Base-by-base conservation (phyloP, 805 yeast genomes). In the Pichia thaimueangensis region DNA sequence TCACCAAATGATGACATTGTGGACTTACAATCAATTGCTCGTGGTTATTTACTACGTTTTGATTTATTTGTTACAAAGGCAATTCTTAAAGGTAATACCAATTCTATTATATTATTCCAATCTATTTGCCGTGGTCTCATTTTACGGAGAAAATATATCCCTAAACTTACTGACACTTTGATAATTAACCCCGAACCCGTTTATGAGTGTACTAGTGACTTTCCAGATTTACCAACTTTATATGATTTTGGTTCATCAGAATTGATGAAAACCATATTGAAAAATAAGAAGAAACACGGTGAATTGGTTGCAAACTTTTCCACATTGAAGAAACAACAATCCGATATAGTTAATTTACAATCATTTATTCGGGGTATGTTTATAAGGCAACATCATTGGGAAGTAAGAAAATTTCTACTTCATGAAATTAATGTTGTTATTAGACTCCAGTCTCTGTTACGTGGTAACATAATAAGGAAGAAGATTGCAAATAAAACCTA, bases 21-120 rank as follows among this genome's bases (percentile, higher is more conserved):
- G 21, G 66, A 63, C 42, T 63, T 88, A 15, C 96, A 88, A 58
- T 76, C 93, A 0, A 62, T 79, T 20, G 72, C 85, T 15, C 68
- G 86, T 50, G 95, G 93, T 16, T 78, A 85, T 0, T 67, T 77
- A 31, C 64, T 75, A 42, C 70, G 96, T 40, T 84, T 80, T 56
- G 63, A 65, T 17, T 66, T 80, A 64, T 79, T 78, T 57, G 82
- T 84, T 28, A 74, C 75, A 50, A 70, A 70, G 44, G 80, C 80
- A 45, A 70, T 83, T 67, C 56, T 84, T 23, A 74, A 71, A 45
- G 72, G 84, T 1, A 76, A 75, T 51, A 70, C 69, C 6, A 73
- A 70, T 11, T 76, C 74, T 19, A 55, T 82, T 19, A 59, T 71
- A 3, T 57, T 55, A 9, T 61, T 82, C 17, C 78, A 77, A 51